Percentiles rank a stretch among this genome's conserved stretches.
Conservation (phyloP, 2,329 filamentous ascomycete genomes). For the Aspergillus ochraceus region DNA sequence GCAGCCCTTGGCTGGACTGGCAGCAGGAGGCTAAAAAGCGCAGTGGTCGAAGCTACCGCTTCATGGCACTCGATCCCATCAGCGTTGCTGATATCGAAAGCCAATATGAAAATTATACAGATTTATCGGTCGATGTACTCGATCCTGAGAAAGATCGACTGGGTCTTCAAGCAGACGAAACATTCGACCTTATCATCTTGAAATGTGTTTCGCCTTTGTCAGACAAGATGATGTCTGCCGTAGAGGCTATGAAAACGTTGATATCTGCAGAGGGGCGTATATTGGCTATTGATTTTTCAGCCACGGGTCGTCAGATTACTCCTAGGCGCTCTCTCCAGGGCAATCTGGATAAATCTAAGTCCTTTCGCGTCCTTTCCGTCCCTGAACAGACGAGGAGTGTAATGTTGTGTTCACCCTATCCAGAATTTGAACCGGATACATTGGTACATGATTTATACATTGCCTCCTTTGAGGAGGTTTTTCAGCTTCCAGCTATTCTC, state of each 20-base stretch:
- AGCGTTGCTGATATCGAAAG: background rate
- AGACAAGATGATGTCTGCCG: background rate
- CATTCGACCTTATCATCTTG: constrained; percentile 7
- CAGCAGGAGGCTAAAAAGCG: background rate
- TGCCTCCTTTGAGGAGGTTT: background rate
- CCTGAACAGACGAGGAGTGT: too few relatives aligned
- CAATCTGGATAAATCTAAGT: background rate
- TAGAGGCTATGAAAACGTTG: background rate
- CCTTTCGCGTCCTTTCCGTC: background rate
- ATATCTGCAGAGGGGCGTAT: background rate
- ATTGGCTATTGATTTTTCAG: background rate
- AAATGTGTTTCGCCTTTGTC: background rate
- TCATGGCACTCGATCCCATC: background rate
- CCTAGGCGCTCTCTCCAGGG: background rate
- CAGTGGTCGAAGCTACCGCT: background rate
- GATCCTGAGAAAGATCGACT: background rate
- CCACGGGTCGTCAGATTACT: background rate
- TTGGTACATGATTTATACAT: background rate
- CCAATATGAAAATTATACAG: background rate
- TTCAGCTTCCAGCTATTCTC: background rate
- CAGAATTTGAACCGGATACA: background rate
- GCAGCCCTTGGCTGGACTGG: constrained; percentile 3
- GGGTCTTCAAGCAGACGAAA: background rate
- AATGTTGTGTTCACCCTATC: background rate
- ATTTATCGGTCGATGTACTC: background rate